A percentile compares a stretch with the other conserved stretches of the same genome.
Conservation (phyloP, 208 protist genomes). For the Strigomonas culicis region DNA sequence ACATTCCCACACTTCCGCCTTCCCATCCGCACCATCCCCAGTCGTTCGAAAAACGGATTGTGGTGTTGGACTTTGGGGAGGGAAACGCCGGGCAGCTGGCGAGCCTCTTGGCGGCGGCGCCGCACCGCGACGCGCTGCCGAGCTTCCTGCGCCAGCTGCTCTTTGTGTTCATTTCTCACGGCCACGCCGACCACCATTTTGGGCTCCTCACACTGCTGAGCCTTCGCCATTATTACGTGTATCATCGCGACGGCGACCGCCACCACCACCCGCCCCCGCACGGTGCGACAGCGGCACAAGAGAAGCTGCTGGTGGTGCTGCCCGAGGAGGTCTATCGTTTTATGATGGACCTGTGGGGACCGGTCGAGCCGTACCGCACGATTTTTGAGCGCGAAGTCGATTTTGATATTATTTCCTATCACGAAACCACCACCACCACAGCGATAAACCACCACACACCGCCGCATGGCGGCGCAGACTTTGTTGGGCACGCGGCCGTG, state of each 20-base stretch:
- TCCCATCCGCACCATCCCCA: not conserved
- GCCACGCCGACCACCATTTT: slow-evolving; percentile 87
- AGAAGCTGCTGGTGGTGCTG: slow-evolving; percentile 57
- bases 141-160: slow-evolving; percentile 32
- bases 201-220: slow-evolving; percentile 66
- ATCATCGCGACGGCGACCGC: not conserved
- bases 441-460: not conserved
- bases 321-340: slow-evolving; percentile 72
- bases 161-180: slow-evolving; percentile 87
- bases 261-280: too few relatives aligned
- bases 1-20: slow-evolving; percentile 22
- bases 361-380: slow-evolving; percentile 23
- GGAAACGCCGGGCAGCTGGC: slow-evolving; percentile 68
- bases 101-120: slow-evolving; percentile 12
- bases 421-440: not conserved
- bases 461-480: not conserved
- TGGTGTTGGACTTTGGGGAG: slow-evolving; percentile 87
- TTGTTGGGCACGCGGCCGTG: not conserved
- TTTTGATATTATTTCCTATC: slow-evolving; percentile 39
- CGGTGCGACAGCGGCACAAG: too few relatives aligned
- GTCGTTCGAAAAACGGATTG: slow-evolving; percentile 27
- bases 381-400: slow-evolving; percentile 53
- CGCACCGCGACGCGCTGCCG: slow-evolving; percentile 2
- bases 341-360: slow-evolving; percentile 48
- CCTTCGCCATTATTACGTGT: slow-evolving; percentile 40